phyloP scores from a whole-genome alignment of 2,329 filamentous ascomycete species.

The Fusarium pseudonygamai region DNA sequence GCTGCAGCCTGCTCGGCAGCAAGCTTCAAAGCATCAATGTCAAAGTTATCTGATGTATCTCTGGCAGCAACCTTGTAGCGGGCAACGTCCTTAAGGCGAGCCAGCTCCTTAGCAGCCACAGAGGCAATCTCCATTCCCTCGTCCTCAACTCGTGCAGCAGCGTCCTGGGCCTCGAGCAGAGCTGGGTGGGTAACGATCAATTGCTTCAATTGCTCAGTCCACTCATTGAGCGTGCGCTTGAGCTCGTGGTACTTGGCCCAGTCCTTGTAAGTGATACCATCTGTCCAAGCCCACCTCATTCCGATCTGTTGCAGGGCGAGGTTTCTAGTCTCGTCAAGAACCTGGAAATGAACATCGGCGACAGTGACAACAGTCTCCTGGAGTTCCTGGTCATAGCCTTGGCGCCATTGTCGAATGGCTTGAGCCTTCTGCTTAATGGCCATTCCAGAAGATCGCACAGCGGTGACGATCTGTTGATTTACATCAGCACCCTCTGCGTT shows the following conservation, averaged over 20 bases:
- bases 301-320: constrained; percentile 90
- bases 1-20: constrained; percentile 56
- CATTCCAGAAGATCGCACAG: constrained; percentile 73
- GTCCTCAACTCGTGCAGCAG: constrained; percentile 76
- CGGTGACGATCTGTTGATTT: constrained; percentile 55
- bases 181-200: constrained; percentile 79
- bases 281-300: constrained; percentile 95
- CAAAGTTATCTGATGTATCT: constrained; percentile 83
- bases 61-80: constrained; percentile 81
- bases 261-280: constrained; percentile 95
- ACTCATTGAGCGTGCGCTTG: constrained; percentile 82
- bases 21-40: constrained; percentile 69
- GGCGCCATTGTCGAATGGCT: constrained; percentile 79
- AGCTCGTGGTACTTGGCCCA: constrained; percentile 95
- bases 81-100: constrained; percentile 82
- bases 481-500: constrained; percentile 56
- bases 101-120: constrained; percentile 80
- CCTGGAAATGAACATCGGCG: constrained; percentile 81
- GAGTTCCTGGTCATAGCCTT: constrained; percentile 75
- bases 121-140: constrained; percentile 84
- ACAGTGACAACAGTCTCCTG: constrained; percentile 74
- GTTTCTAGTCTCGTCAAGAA: constrained; percentile 83
- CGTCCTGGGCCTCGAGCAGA: constrained; percentile 72
- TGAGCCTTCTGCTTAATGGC: constrained; percentile 81
- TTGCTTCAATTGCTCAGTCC: constrained; percentile 83